Evolutionary conservation across 805 yeast genomes (phyloP).

Genomic region (Diddensiella santjacobensis): DNA sequence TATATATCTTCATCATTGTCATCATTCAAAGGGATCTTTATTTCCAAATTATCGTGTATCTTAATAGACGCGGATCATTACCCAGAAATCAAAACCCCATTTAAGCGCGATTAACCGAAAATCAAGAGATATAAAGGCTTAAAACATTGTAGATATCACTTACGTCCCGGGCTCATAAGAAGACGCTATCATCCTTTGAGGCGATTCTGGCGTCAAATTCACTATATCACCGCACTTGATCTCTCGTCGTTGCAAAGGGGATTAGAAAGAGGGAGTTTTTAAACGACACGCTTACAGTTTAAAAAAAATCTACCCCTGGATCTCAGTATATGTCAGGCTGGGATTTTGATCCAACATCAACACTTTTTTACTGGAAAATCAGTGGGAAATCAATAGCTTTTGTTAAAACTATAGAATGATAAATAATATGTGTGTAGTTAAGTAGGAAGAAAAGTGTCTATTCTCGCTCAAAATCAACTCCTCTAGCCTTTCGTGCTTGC

Average conservation of each 20-base stretch:
- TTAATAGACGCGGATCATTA: neutral
- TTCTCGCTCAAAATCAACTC: constrained; percentile 23
- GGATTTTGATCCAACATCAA: too few relatives aligned
- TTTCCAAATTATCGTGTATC: neutral
- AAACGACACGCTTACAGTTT: constrained; percentile 6
- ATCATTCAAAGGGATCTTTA: neutral
- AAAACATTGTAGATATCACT: too few relatives aligned
- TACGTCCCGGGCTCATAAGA: constrained; percentile 54
- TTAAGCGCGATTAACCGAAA: neutral
- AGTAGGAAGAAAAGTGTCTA: too few relatives aligned
- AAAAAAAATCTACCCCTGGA: neutral
- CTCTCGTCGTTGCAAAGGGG: constrained; percentile 1
- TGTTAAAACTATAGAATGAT: too few relatives aligned
- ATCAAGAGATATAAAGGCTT: too few relatives aligned
- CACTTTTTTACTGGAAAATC: too few relatives aligned
- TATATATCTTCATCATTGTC: too few relatives aligned
- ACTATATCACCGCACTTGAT: neutral
- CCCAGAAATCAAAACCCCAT: too few relatives aligned
- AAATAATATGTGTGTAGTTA: too few relatives aligned
- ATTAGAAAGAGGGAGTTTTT: constrained; percentile 9
- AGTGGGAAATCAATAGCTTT: too few relatives aligned
- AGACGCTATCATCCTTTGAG: constrained; percentile 33
- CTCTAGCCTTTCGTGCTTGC: constrained; percentile 30
- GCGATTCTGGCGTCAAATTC: neutral
- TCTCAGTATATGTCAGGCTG: neutral